phyloP scores from a whole-genome alignment of 352 stramenopile genomes.

The Globisporangium viniferum region DNA sequence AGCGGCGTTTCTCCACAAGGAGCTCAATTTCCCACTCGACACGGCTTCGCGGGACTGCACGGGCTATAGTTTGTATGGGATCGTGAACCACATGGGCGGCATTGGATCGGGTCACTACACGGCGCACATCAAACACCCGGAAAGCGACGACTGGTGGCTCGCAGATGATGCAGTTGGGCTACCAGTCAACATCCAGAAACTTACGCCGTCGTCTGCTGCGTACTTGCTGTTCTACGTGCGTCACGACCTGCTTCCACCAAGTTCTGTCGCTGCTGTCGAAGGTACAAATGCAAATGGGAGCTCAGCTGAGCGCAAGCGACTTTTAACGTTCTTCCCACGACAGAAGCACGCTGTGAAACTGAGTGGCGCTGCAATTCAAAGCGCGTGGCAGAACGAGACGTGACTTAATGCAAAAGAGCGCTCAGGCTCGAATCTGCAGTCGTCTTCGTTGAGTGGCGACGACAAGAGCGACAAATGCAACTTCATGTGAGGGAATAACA shows the following conservation, averaged over 20 bases:
- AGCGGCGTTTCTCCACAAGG: conserved; percentile 27
- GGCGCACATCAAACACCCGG: conserved; percentile 40
- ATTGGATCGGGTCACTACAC: conserved; percentile 94
- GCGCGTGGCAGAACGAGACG: conserved; percentile 9
- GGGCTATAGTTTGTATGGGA: conserved; percentile 91
- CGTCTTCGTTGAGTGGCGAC: not conserved
- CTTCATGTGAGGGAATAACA: conserved; percentile 11
- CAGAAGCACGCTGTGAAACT: conserved; percentile 7
- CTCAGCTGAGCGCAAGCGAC: not conserved
- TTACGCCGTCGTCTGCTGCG: conserved; percentile 43
- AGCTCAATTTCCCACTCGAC: conserved; percentile 38
- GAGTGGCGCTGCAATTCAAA: not conserved
- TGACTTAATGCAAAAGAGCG: not conserved
- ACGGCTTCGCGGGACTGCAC: conserved; percentile 41
- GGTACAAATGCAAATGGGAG: not conserved
- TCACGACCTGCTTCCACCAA: conserved; percentile 28
- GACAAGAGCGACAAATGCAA: conserved; percentile 8
- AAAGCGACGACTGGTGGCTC: conserved; percentile 83
- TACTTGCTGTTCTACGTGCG: conserved; percentile 78
- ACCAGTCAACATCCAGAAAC: conserved; percentile 19
- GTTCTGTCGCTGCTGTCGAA: not conserved
- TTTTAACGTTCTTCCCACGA: conserved; percentile 13
- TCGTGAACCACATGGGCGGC: conserved; percentile 94
- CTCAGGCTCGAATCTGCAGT: not conserved
- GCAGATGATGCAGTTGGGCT: conserved; percentile 87